Evolutionary conservation across 768 basidiomycete species (phyloP), one percentile per base, ranked within the genome.

Genomic region (Phlegmacium glaucopus): DNA sequence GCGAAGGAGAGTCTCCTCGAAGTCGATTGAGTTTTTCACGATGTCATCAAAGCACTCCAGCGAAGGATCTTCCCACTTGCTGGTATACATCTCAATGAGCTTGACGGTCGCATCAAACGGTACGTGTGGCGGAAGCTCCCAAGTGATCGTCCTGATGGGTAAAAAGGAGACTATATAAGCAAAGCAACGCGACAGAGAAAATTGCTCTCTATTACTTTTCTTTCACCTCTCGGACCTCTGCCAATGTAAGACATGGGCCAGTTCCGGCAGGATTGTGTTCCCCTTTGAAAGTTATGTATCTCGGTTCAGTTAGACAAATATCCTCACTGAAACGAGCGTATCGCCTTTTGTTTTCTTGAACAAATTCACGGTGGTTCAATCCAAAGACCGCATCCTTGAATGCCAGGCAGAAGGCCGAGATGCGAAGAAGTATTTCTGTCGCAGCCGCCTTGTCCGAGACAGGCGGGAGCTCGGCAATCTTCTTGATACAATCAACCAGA

Each of bases 381-480:
- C 69, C 72, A 16, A 57, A 47, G 1, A 70, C 63, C 13, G 55
- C 59, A 10, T 57, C 51, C 1, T 51, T 42, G 10, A 34, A 34
- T 4, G 10, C 32, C 4, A 2, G 55, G 45, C 72, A 78, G 48
- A 85, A 83, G 0, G 54, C 55, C 0, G 62, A 73, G 34, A 82
- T 62, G 8, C 69, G 68, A 4, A 59, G 55, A 2, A 76, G 63
- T 1, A 84, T 64, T 51, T 80, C 77, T 1, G 72, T 68, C 3
- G 71, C 61, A 0, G 79, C 72, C 26, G 80, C 71, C 7, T 50
- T 52, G 2, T 58, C 60, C 9, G 70, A 55, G 0, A 62, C 62
- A 0, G 60, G 52, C 0, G 83, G 83, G 4, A 83, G 70, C 12
- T 47, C 35, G 0, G 51, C 50, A 4, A 82, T 54, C 1, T 72